Percentiles rank a stretch among this genome's conserved stretches.
phyloP scores from a whole-genome alignment of 1,139 yeast genomes.

The Yamadazyma aaseri region DNA sequence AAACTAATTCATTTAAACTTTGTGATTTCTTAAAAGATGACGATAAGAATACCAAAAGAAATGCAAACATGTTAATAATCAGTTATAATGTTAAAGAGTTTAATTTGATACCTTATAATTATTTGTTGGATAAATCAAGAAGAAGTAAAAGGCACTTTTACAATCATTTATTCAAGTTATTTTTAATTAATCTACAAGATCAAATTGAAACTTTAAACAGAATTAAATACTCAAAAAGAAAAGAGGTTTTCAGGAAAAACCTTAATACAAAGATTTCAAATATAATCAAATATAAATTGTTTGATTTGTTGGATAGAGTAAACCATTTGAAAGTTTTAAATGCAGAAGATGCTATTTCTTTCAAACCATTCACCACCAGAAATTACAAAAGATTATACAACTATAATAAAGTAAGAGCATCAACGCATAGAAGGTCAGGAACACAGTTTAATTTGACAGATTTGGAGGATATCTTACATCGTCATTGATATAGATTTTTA shows the following conservation, averaged over 20 bases:
- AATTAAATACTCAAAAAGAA: conserved; percentile 34
- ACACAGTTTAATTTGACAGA: conserved; percentile 7
- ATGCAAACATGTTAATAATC: conserved; percentile 20
- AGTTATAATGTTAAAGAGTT: conserved; percentile 33
- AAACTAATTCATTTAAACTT: conserved; percentile 28
- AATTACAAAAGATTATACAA: conserved; percentile 36
- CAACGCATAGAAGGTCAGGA: conserved; percentile 4
- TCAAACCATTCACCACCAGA: conserved; percentile 26
- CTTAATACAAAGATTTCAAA: conserved; percentile 26
- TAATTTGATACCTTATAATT: conserved; percentile 37
- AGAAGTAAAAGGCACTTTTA: conserved; percentile 26
- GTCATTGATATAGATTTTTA: no score
- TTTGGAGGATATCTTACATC: no score
- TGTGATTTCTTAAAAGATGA: conserved; percentile 23
- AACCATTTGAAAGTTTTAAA: conserved; percentile 11
- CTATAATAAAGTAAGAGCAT: conserved; percentile 16
- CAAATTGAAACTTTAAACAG: conserved; percentile 38
- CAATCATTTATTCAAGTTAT: conserved; percentile 37
- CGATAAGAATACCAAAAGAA: conserved; percentile 8
- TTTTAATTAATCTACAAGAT: conserved; percentile 39
- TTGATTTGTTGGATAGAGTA: conserved; percentile 22
- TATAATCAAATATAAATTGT: conserved; percentile 26
- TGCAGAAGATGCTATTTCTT: conserved; percentile 26
- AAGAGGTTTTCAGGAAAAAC: conserved; percentile 27
- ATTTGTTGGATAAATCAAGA: conserved; percentile 25